Base-by-base conservation (phyloP, 2,329 filamentous ascomycete species). In the Diplocarpon mali region DNA sequence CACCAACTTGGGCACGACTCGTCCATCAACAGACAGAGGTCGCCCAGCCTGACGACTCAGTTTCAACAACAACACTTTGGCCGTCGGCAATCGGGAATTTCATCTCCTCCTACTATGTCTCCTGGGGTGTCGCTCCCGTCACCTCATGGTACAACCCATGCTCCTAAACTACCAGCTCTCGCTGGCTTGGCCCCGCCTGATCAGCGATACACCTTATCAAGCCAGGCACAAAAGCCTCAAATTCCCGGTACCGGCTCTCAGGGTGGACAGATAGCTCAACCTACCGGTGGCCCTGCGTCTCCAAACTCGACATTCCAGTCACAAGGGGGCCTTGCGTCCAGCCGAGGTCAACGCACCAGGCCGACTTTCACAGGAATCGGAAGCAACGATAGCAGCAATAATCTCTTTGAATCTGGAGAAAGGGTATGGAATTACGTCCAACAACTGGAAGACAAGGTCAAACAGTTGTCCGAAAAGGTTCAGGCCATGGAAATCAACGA, bases 361-460 rank as follows among this genome's bases (percentile, higher is more conserved):
- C 40, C 50, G 5, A 71, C 69, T 7, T 71, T 68, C 46, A 71
- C 82, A 57, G 70, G 73, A 15, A 67, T 66, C 35, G 74, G 71
- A 40, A 76, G 72, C 39, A 71, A 67, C 13, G 75, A 75, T 35
- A 80, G 76, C 57, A 76, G 76, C 52, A 76, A 75, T 49, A 86
- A 85, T 54, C 70, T 86, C 48, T 81, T 86, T 61, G 68, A 76
- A 42, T 66, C 72, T 42, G 68, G 68, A 14, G 75, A 78, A 40
- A 70, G 77, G 50, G 79, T 89, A 8, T 87, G 81, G 81, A 67
- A 71, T 3, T 87, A 87, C 56, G 75, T 89, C 29, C 78, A 85
- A 45, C 72, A 71, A 14, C 67, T 90, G 40, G 84, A 90, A 57
- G 73, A 77, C 11, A 67, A 67, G 52, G 60, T 75, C n/a, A 68